A percentile compares a stretch with the other conserved stretches of the same genome.
Conservation (phyloP, 345 rosid genomes). For the Trapa incisa region DNA sequence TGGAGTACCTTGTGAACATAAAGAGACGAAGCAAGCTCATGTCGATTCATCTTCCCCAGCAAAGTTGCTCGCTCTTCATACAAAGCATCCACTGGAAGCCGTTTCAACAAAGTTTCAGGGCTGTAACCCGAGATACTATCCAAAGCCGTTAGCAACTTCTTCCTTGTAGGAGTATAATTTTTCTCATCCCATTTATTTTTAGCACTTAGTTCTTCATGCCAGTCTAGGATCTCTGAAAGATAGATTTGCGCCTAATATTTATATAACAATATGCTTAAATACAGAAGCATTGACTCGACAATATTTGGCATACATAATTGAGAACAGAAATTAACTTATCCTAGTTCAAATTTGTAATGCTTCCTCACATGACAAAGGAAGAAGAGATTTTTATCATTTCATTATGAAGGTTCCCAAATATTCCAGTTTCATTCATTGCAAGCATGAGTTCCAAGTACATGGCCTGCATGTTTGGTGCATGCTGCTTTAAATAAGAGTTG, state of each 20-base stretch:
- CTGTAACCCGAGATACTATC: constrained; percentile 84
- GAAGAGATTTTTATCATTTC: constrained; percentile 58
- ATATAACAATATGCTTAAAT: background rate
- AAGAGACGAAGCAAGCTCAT: constrained; percentile 92
- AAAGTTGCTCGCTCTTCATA: constrained; percentile 92
- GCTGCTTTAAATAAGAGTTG: constrained; percentile 93
- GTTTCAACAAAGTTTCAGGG: constrained; percentile 72
- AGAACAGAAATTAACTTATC: background rate
- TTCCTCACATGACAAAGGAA: background rate
- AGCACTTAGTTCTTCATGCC: constrained; percentile 53
- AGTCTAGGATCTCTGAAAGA: constrained; percentile 84
- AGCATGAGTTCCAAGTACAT: constrained; percentile 95
- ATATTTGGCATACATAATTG: background rate
- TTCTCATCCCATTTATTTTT: constrained; percentile 86
- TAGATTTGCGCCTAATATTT: constrained; percentile 75
- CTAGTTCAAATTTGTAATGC: background rate
- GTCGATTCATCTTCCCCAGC: constrained; percentile 92
- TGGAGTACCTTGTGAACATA: constrained; percentile 80
- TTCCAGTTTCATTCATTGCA: constrained; percentile 77
- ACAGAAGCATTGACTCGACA: background rate
- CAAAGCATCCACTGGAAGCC: constrained; percentile 81
- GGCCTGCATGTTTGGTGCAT: constrained; percentile 95
- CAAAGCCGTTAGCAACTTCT: constrained; percentile 78
- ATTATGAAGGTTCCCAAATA: constrained; percentile 89
- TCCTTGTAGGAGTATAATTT: constrained; percentile 69